Conservation (phyloP, 768 basidiomycete species). For the Naganishia randhawae region DNA sequence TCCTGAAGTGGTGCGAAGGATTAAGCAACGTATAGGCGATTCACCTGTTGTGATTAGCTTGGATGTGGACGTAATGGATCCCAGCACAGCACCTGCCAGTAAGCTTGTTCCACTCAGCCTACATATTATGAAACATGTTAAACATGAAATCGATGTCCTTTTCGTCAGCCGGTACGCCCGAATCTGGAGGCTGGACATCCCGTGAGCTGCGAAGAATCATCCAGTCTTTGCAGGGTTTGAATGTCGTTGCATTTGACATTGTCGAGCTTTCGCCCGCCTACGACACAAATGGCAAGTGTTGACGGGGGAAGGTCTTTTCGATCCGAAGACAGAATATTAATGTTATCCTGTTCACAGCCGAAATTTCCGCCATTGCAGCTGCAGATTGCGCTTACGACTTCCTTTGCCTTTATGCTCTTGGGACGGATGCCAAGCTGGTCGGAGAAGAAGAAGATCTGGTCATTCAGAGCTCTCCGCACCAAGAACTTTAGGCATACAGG, state of each 20-base stretch:
- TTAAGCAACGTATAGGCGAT: constrained; percentile 67
- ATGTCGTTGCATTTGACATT: constrained; percentile 44
- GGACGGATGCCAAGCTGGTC: constrained; percentile 8
- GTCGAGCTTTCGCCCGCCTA: constrained; percentile 46
- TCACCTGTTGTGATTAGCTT: constrained; percentile 66
- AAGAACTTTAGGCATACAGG: background rate
- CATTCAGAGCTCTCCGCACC: background rate
- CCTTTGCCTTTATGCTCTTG: constrained; percentile 37
- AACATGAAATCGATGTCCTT: background rate
- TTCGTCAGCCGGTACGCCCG: constrained; percentile 38
- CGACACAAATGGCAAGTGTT: constrained; percentile 43
- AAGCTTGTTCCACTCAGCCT: no score
- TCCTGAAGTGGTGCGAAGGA: constrained; percentile 64
- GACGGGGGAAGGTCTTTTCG: no score
- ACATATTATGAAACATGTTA: background rate
- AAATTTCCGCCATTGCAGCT: constrained; percentile 42
- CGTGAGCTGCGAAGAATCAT: constrained; percentile 43
- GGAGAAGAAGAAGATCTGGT: background rate
- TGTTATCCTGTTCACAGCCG: constrained; percentile 24
- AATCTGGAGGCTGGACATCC: constrained; percentile 44
- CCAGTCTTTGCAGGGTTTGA: constrained; percentile 41
- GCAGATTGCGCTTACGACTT: constrained; percentile 43
- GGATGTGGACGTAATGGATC: constrained; percentile 49
- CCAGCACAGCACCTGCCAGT: constrained; percentile 39
- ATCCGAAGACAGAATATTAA: background rate